A percentile compares a stretch with the other conserved stretches of the same genome.
These are phyloP conservation scores for Epichloe amarillans DNA, from an alignment of 2,329 filamentous ascomycete species.

Conservation along the genomic window DNA sequence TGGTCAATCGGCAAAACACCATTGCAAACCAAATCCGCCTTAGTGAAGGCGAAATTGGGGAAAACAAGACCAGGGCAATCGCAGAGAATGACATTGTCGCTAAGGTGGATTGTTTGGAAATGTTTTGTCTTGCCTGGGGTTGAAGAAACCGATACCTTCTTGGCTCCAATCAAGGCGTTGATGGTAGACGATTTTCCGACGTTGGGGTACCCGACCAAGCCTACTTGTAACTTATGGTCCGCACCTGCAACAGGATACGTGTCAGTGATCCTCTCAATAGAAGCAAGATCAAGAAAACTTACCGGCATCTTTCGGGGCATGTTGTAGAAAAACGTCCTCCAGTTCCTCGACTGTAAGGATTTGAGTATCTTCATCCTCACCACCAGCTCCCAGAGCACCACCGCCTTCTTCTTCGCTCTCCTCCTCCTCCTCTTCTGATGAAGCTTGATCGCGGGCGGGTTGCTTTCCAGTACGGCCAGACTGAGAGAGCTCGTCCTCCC, in stretches of 20 bases:
- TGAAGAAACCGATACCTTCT: slow-evolving; percentile 95
- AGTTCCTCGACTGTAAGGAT: slow-evolving; percentile 91
- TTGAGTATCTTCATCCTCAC: slow-evolving; percentile 47
- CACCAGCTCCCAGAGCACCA: slow-evolving; percentile 10
- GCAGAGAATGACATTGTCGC: slow-evolving; percentile 77
- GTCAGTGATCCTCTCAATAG: background rate
- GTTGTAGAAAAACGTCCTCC: slow-evolving; percentile 72
- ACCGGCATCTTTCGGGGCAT: slow-evolving; percentile 45
- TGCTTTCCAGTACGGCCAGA: slow-evolving; percentile 17
- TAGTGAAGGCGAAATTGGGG: slow-evolving; percentile 92
- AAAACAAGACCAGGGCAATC: slow-evolving; percentile 98
- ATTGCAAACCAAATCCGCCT: slow-evolving; percentile 90
- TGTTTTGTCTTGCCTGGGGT: slow-evolving; percentile 99
- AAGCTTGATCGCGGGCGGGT: slow-evolving; percentile 9
- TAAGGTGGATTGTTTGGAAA: slow-evolving; percentile 95
- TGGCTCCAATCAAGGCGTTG: slow-evolving; percentile 94
- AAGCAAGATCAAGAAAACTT: slow-evolving; percentile 12
- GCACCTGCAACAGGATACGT: slow-evolving; percentile 21
- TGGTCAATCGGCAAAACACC: slow-evolving; percentile 95
- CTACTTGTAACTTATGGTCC: slow-evolving; percentile 67
- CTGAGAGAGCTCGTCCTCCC: slow-evolving; percentile 17
- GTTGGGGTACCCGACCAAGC: slow-evolving; percentile 94
- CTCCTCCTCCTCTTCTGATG: slow-evolving; percentile 14
- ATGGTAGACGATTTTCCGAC: slow-evolving; percentile 99
- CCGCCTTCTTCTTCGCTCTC: slow-evolving; percentile 28